Conservation (phyloP, 495 filamentous ascomycete species). For the Trichoderma virens region DNA sequence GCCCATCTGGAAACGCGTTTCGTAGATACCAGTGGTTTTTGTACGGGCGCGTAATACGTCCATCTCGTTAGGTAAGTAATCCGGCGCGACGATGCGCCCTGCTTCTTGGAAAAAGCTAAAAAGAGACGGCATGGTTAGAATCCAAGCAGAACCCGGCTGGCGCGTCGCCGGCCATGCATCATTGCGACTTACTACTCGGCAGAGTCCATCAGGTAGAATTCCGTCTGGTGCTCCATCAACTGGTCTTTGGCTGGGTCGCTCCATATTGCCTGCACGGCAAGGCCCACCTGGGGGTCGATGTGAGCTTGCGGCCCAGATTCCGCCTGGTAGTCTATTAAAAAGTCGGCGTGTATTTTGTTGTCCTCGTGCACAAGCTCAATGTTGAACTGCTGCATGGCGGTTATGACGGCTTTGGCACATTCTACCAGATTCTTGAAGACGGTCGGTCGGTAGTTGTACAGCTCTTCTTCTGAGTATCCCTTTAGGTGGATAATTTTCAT, state of each 20-base stretch:
- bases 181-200: constrained; percentile 77
- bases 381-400: constrained; percentile 78
- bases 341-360: constrained; percentile 67
- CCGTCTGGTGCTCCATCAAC: constrained; percentile 87
- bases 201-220: constrained; percentile 99
- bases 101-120: constrained; percentile 91
- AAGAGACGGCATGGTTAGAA: not conserved
- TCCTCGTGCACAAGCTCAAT: constrained; percentile 64
- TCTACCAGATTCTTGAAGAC: constrained; percentile 97
- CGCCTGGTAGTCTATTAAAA: constrained; percentile 77
- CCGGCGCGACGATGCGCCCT: constrained; percentile 68
- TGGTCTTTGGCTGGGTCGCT: constrained; percentile 76
- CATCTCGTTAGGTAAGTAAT: constrained; percentile 85
- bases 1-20: constrained; percentile 96
- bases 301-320: constrained; percentile 80
- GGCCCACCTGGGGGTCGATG: constrained; percentile 68
- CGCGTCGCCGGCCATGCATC: not conserved
- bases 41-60: constrained; percentile 93
- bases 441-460: constrained; percentile 85
- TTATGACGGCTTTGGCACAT: constrained; percentile 86
- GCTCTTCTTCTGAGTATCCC: constrained; percentile 86
- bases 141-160: not conserved
- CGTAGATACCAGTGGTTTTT: constrained; percentile 99
- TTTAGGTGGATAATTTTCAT: constrained; percentile 99
- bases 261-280: constrained; percentile 82